Base-by-base conservation (phyloP, 2,329 filamentous ascomycete genomes). In the Leptographium flavum region DNA sequence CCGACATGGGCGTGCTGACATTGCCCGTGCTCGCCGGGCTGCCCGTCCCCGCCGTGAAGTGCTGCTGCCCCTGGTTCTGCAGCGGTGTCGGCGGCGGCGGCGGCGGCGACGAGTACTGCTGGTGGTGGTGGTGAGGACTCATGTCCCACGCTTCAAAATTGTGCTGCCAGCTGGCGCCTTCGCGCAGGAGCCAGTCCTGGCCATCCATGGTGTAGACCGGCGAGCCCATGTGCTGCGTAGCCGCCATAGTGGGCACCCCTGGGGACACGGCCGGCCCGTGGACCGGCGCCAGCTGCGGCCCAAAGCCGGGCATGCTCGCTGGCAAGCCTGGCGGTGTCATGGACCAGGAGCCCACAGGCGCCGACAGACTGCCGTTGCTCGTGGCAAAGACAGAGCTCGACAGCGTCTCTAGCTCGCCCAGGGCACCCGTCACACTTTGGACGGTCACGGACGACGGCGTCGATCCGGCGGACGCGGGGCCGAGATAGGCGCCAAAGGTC, bases 141-240 rank as follows among this genome's bases (percentile, higher is more conserved):
- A 67, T 56, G 30, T 65, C 67, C 73, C 73, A 77, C 3, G 64
- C 58, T 45, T 74, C 67, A 53, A 76, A 77, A 48, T 73, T 68
- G 45, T 74, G 70, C 47, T 76, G 71, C 71, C 73, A 76, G 48
- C 65, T 71, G 23, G 69, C 71, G 17, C 73, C 68, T 48, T 77
- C 74, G 44, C 67, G 74, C 19, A 77, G 57, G 52, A 75, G 73
- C 70, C 71, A 78, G 33, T 76, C 70, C 49, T 72, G 68, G 9
- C 67, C 67, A 48, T 75, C 72, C 38, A 76, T 59, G 6, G 60
- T 59, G 38, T 63, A 66, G 5, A 10, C 7, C 23, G 61, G 58
- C 14, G 40, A 28, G 14, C 48, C 62, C 7, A 55, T 46, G 13
- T 58, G 56, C 35, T 13, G 11, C 3, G 11, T 10, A 7, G 8